phyloP scores from a whole-genome alignment of 2,329 filamentous ascomycete genomes.

The Onygena corvina region DNA sequence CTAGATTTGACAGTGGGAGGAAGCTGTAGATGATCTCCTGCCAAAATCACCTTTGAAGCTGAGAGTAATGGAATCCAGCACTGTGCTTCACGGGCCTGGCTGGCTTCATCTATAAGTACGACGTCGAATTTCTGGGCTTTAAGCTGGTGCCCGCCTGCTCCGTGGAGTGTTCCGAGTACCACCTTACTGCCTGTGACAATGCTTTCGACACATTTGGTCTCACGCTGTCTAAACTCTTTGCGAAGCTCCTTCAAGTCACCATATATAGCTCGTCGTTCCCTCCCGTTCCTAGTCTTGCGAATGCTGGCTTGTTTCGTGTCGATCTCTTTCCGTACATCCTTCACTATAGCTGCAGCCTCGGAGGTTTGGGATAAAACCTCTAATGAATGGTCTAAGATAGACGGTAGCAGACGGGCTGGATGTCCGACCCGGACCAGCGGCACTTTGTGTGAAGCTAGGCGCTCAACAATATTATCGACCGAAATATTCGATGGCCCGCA shows the following conservation, averaged over 20 bases:
- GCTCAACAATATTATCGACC: constrained; percentile 95
- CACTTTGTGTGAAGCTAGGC: constrained; percentile 70
- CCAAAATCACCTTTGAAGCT: constrained; percentile 73
- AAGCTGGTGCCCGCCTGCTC: constrained; percentile 74
- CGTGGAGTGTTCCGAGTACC: constrained; percentile 83
- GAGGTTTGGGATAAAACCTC: constrained; percentile 85
- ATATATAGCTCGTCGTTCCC: constrained; percentile 72
- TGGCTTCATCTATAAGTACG: constrained; percentile 90
- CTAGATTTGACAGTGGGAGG: constrained; percentile 87
- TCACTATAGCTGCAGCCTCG: constrained; percentile 77
- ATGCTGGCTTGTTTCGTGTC: constrained; percentile 82
- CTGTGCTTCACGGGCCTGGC: constrained; percentile 88
- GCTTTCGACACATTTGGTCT: constrained; percentile 65
- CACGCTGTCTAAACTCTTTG: constrained; percentile 77
- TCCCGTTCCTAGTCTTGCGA: constrained; percentile 69
- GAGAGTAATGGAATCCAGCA: constrained; percentile 85
- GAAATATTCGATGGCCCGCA: constrained; percentile 95
- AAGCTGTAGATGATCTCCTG: constrained; percentile 86
- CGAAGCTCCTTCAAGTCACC: constrained; percentile 71
- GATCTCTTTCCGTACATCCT: constrained; percentile 84
- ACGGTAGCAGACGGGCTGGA: constrained; percentile 77
- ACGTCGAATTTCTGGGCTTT: constrained; percentile 75
- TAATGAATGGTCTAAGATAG: constrained; percentile 77
- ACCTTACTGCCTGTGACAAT: constrained; percentile 70
- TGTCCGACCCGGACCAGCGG: constrained; percentile 85